Conservation (phyloP, 805 yeast species). For the Saccharomycopsis lassenensis region DNA sequence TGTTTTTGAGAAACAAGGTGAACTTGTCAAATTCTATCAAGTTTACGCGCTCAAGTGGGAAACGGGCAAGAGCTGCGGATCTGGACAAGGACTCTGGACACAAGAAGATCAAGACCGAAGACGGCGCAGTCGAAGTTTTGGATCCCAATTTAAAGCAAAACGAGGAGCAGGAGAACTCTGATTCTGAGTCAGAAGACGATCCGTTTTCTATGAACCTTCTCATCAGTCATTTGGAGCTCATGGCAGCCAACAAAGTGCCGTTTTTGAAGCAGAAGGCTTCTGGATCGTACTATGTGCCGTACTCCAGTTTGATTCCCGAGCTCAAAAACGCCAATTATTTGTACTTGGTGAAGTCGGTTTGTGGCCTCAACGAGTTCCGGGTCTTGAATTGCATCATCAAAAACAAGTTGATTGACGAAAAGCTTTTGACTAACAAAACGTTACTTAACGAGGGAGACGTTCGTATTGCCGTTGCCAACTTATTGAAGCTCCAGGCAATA, state of each 20-base stretch:
- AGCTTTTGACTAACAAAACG: conserved; percentile 63
- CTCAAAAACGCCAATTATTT: conserved; percentile 44
- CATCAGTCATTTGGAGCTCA: conserved; percentile 49
- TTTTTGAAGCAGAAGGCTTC: conserved; percentile 50
- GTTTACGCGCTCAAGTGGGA: conserved; percentile 29
- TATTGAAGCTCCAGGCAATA: conserved; percentile 59
- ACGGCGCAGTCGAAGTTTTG: conserved; percentile 21
- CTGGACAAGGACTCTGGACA: conserved; percentile 20
- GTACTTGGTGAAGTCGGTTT: conserved; percentile 43
- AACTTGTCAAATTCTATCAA: conserved; percentile 9
- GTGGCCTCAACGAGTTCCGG: conserved; percentile 60
- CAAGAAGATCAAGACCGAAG: conserved; percentile 26
- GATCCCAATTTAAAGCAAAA: conserved; percentile 21
- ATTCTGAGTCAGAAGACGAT: conserved; percentile 24
- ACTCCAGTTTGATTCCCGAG: conserved; percentile 34
- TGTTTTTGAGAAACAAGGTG: conserved; percentile 7
- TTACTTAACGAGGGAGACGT: conserved; percentile 69
- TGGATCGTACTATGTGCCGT: conserved; percentile 55
- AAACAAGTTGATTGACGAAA: conserved; percentile 71
- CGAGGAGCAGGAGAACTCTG: conserved; percentile 24
- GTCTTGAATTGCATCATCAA: conserved; percentile 67
- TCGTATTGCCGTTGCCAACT: conserved; percentile 54
- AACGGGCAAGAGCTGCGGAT: conserved; percentile 22
- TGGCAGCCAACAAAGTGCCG: conserved; percentile 43
- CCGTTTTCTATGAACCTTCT: conserved; percentile 11